Evolutionary conservation across 108 stramenopile species (phyloP).

Genomic region (Cyclotella choctawhatcheeana): DNA sequence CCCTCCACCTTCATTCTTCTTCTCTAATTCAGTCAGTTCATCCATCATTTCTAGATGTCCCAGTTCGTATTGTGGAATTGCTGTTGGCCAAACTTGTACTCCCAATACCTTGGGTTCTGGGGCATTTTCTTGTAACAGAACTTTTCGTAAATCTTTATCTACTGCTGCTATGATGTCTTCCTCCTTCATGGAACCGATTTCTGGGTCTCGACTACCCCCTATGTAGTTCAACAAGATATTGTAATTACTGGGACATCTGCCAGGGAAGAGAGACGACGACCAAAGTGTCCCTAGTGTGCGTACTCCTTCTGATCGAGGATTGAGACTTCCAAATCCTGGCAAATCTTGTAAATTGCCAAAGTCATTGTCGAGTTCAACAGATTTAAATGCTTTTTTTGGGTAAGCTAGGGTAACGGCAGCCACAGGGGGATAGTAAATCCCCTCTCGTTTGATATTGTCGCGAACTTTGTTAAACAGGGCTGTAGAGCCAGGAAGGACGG

Average conservation of each 20-base stretch:
- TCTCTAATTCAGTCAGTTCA: slow-evolving; percentile 61
- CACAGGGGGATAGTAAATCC: slow-evolving; percentile 94
- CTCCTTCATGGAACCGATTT: slow-evolving; percentile 78
- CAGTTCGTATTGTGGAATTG: slow-evolving; percentile 93
- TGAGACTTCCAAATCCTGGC: slow-evolving; percentile 92
- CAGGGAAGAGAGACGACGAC: slow-evolving; percentile 94
- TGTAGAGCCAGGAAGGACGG: slow-evolving; percentile 81
- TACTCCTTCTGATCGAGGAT: slow-evolving; percentile 86
- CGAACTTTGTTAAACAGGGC: slow-evolving; percentile 73
- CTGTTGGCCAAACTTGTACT: slow-evolving; percentile 89
- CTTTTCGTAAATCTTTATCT: slow-evolving; percentile 83
- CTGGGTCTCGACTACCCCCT: slow-evolving; percentile 94
- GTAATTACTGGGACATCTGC: slow-evolving; percentile 87
- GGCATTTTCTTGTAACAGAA: slow-evolving; percentile 83
- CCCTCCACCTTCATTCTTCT: slow-evolving; percentile 54
- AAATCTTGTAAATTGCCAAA: slow-evolving; percentile 77
- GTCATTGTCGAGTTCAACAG: slow-evolving; percentile 78
- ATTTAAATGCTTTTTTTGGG: slow-evolving; percentile 90
- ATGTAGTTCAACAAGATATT: slow-evolving; percentile 94
- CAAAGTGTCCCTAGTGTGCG: slow-evolving; percentile 94
- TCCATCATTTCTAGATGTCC: slow-evolving; percentile 81
- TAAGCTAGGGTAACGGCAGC: slow-evolving; percentile 94
- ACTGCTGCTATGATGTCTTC: slow-evolving; percentile 90
- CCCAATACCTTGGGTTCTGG: slow-evolving; percentile 88
- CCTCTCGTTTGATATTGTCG: slow-evolving; percentile 56